These are phyloP conservation scores for Calonectria multiphialidica DNA, from an alignment of 2,329 filamentous ascomycete species.

Conservation along the genomic window DNA sequence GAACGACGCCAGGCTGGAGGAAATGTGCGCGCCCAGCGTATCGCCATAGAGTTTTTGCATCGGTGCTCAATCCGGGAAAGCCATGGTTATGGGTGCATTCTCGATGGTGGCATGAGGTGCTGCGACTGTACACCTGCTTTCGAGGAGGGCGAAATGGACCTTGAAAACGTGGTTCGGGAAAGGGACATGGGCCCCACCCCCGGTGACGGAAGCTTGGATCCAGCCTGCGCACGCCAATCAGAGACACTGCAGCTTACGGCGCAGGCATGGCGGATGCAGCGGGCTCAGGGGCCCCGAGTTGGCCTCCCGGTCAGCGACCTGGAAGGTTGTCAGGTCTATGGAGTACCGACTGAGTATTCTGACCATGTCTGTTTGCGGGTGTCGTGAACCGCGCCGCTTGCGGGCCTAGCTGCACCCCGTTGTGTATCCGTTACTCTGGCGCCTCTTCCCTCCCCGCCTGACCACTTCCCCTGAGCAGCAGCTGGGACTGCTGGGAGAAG, in stretches of 20 bases:
- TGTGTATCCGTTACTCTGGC: conserved; percentile 26
- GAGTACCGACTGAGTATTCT: not conserved
- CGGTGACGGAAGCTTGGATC: conserved; percentile 20
- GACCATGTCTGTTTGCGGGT: not conserved
- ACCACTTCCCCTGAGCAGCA: conserved; percentile 17
- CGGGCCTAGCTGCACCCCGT: conserved; percentile 13
- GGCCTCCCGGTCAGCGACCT: not conserved
- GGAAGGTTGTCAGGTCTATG: not conserved
- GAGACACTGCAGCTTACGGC: not conserved
- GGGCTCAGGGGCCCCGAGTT: conserved; percentile 8
- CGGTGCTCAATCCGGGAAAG: not conserved
- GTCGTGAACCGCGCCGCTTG: conserved; percentile 18
- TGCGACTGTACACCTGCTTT: not conserved
- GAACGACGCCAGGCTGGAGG: not conserved
- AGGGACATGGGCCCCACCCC: conserved; percentile 20
- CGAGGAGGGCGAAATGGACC: not conserved
- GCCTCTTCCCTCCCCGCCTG: not conserved
- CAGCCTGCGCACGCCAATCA: conserved; percentile 7
- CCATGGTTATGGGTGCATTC: not conserved
- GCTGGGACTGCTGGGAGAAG: conserved; percentile 7
- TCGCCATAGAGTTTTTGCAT: not conserved
- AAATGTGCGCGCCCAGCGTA: not conserved
- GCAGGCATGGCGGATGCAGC: conserved; percentile 15
- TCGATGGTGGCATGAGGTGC: not conserved
- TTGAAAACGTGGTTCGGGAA: conserved; percentile 24